Evolutionary conservation across 1,284 basidiomycete genomes (phyloP), one percentile per base, ranked within the genome.

Genomic region (Trametes hirsuta): DNA sequence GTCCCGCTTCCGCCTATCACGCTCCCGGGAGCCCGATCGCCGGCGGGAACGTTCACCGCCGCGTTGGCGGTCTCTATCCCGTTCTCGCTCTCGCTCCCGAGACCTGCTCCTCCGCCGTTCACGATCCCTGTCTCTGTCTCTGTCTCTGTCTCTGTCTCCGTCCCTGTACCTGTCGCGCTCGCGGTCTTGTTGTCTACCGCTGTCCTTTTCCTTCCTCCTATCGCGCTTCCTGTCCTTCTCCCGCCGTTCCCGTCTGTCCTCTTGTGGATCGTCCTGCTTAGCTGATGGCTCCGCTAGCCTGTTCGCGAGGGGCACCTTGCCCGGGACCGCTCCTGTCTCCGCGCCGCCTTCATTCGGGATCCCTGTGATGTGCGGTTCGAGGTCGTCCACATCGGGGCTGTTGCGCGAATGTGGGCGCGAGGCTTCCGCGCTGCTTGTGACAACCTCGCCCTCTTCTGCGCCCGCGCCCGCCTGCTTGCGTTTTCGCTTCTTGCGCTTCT

Each of bases 401-500:
- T 24, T 40, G 47, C 53, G 53, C 21, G 58, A 57, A 4, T 59
- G 58, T 18, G 64, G 56, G 18, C 52, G 56, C 37, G 65, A 66
- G 6, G 39, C 52, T 44, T 62, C 64, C 10, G 57, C 48, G 18
- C 64, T 63, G 47, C 52, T 61, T n/a, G 53, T 49, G n/a, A 37
- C 62, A 14, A 61, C 40, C 54, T 66, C 62, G 24, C 60, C 65
- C 4, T 66, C 66, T 46, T 66, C 62, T n/a, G 53, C 14, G 18
- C 34, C 24, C 21, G 40, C 10, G n/a, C 53, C 47, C 24, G 47
- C 45, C 1, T 44, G n/a, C 48, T 64, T 68, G 52, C 62, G 53
- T 53, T 58, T 68, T 37, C 63, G 65, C 30, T 58, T 64, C 58
- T 52, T 67, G 52, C 63, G 61, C 58, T 69, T 63, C 58, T 66